phyloP scores from a whole-genome alignment of 208 protist species.

The Vickermania ingenoplastis region DNA sequence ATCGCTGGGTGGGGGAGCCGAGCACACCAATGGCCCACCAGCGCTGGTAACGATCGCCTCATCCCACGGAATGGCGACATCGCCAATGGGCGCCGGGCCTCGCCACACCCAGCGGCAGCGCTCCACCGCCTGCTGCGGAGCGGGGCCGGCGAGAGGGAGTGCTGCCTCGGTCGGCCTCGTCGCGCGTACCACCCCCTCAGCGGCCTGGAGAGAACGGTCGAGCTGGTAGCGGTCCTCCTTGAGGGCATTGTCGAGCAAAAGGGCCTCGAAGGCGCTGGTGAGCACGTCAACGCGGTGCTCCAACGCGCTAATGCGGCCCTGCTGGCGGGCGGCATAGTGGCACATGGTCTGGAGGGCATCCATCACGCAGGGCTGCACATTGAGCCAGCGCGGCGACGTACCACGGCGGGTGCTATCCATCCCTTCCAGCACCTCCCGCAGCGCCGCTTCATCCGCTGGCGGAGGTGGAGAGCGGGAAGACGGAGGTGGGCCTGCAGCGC shows the following conservation, averaged over 20 bases:
- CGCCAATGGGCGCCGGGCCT: too few species aligned
- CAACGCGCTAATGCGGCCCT: conserved; percentile 14
- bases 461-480: conserved; percentile 1
- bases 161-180: too few species aligned
- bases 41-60: too few species aligned
- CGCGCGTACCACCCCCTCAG: too few species aligned
- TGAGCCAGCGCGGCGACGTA: conserved; percentile 41
- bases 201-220: conserved; percentile 16
- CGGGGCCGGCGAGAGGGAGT: too few species aligned
- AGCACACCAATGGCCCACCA: too few species aligned
- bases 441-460: not conserved
- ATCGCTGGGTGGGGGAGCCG: too few species aligned
- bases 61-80: too few species aligned
- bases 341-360: conserved; percentile 13
- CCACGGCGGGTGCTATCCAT: conserved; percentile 36
- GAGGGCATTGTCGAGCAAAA: conserved; percentile 34
- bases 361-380: conserved; percentile 64
- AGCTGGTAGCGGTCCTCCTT: conserved; percentile 67
- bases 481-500: not conserved
- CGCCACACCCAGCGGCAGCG: too few species aligned
- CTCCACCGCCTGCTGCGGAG: too few species aligned
- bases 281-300: conserved; percentile 21
- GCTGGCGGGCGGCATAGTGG: conserved; percentile 9
- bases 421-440: conserved; percentile 16
- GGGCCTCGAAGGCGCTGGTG: conserved; percentile 22